Base-by-base conservation (phyloP, 1,284 basidiomycete genomes). In the Ceraceosorus guamensis region DNA sequence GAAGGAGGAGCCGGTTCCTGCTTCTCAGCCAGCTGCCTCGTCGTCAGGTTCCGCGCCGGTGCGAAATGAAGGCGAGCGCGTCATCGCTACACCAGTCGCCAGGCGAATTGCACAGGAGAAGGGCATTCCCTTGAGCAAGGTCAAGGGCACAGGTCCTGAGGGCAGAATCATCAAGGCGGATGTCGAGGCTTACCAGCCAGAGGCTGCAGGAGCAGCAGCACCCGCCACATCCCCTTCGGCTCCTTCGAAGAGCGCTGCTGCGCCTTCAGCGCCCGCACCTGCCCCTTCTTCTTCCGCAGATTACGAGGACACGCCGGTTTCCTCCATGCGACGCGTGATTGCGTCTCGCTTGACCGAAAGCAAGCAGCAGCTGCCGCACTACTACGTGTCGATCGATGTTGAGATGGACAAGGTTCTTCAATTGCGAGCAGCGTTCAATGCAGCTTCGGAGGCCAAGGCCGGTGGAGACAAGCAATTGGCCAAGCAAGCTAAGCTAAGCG, bases 341-440 rank as follows among this genome's bases (percentile, higher is more conserved):
- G 95, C 89, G 60, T 73, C 83, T 54, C 89, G 95, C 67, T 83
- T 99, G 66, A 85, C 87, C 3, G 89, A 96, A 80, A 89, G 88
- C 65, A 98, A 97, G 80, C 86, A 88, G 77, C 86, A 90, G 66
- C 77, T 91, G 30, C 95, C 95, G n/a, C 92, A 97, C 79, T 99
- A 95, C 81, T 98, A 97, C 80, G 79, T 98, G 69, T 96, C 93
- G 11, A 83, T 89, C 54, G 90, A 97, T 75, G 83, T 98, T 77
- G 88, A 90, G 80, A 96, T 98, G 91, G 91, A 91, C 82, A 91
- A 91, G 80, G 87, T 93, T 33, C 78, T 88, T 75, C 96, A 96
- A 80, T 83, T 99, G 61, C 84, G 93, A 57, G 85, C 92, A 78
- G 86, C 97, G 62, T 98, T 99, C 82, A 99, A 98, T 83, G 79